A percentile compares a stretch with the other conserved stretches of the same genome.
phyloP scores from a whole-genome alignment of 2,329 filamentous ascomycete genomes.

The Conoideocrella luteorostrata region DNA sequence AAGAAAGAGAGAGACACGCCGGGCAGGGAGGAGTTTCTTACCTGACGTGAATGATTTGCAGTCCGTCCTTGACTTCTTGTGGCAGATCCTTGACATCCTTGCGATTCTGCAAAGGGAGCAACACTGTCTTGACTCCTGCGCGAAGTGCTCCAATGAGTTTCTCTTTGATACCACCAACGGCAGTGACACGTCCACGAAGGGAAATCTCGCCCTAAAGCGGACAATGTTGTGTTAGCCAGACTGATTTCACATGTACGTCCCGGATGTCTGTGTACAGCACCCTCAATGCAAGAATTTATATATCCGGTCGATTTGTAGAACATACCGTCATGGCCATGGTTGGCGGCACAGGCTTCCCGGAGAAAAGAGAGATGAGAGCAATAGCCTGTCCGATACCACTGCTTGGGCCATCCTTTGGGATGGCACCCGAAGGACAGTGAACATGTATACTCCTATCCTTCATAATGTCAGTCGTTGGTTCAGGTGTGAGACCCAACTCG shows the following conservation, averaged over 20 bases:
- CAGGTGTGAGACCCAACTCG: constrained; percentile 75
- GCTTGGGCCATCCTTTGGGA: constrained; percentile 84
- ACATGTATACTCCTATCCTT: constrained; percentile 90
- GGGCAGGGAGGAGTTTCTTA: constrained; percentile 52
- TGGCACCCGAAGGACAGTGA: constrained; percentile 89
- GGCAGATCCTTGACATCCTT: constrained; percentile 92
- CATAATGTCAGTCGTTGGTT: constrained; percentile 88
- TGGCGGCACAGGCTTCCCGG: constrained; percentile 76
- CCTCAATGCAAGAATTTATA: not conserved
- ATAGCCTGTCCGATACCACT: constrained; percentile 93
- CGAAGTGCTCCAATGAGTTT: constrained; percentile 92
- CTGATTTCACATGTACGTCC: not conserved
- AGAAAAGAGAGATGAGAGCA: constrained; percentile 85
- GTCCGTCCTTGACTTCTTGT: constrained; percentile 75
- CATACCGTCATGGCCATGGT: constrained; percentile 90
- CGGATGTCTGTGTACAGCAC: not conserved
- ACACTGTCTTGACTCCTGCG: constrained; percentile 88
- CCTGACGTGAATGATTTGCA: constrained; percentile 86
- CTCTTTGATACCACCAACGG: constrained; percentile 97
- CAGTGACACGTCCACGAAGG: constrained; percentile 81
- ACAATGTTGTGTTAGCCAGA: not conserved
- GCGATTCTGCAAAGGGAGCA: constrained; percentile 79
- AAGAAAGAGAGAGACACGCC: constrained; percentile 36
- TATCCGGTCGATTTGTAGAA: not conserved
- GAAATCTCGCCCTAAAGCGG: constrained; percentile 56